Conservation (phyloP, 305 asterid species). For the Fraxinus sp. region DNA sequence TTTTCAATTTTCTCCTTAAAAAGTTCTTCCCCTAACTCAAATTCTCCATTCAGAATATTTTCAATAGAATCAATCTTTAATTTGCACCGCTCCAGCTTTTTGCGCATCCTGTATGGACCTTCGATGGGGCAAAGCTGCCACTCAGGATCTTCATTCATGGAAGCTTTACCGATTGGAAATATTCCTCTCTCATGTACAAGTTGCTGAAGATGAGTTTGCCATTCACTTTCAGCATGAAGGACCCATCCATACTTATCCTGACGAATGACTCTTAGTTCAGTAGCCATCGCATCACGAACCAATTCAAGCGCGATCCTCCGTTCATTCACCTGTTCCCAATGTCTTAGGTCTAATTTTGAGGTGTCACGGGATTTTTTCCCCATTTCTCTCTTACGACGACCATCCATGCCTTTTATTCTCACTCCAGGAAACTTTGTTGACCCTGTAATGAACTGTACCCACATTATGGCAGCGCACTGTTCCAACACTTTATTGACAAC, state of each 20-base stretch:
- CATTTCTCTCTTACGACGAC: constrained; percentile 92
- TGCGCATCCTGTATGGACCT: constrained; percentile 99
- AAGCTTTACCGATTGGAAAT: constrained; percentile 66
- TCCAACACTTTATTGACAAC: constrained; percentile 75
- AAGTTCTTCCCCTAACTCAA: constrained; percentile 60
- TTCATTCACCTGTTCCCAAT: constrained; percentile 98
- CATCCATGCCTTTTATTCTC: constrained; percentile 92
- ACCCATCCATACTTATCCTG: constrained; percentile 99
- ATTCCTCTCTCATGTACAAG: constrained; percentile 98
- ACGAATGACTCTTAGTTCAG: constrained; percentile 93
- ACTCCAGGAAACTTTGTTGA: constrained; percentile 94
- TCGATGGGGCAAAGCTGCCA: constrained; percentile 99
- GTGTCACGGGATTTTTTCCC: constrained; percentile 71
- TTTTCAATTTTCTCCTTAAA: constrained; percentile 67
- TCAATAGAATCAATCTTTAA: constrained; percentile 72
- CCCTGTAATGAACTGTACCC: constrained; percentile 91
- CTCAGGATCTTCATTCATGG: constrained; percentile 59
- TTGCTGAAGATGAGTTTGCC: constrained; percentile 95
- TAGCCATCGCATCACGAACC: constrained; percentile 97
- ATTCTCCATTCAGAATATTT: constrained; percentile 63
- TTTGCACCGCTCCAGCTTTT: constrained; percentile 84
- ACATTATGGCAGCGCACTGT: constrained; percentile 91
- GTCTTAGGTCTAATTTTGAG: constrained; percentile 72
- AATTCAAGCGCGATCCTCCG: constrained; percentile 91
- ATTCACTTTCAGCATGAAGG: constrained; percentile 98